Evolutionary conservation across 768 basidiomycete species (phyloP), one percentile per base, ranked within the genome.

Genomic region (Xerocomus potaroensis): DNA sequence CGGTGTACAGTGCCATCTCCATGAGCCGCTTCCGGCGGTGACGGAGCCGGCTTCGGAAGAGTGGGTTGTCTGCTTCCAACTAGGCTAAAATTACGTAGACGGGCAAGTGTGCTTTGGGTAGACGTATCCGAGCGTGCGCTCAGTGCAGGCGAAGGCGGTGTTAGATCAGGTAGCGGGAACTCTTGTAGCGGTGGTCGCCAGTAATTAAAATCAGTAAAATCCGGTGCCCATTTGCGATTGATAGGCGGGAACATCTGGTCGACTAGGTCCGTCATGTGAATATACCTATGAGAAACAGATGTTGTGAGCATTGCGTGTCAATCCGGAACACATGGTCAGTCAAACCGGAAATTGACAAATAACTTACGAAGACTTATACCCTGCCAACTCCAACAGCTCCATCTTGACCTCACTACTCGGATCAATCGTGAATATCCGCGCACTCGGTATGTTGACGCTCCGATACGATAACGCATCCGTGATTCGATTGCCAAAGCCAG

Each of bases 171-270:
- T 3, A 93, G 73, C 4, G 83, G 70, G 48, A 85, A 84, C 1
- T 91, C 87, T 41, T 79, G 81, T 11, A 97, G 71, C 0, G 91
- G 84, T 0, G 78, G 55, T 53, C 91, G 86, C 96, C 96, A 99
- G 62, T 81, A 99, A 61, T 95, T 97, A 76, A 96, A 93, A 65
- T 98, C 95, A 1, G 94, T 96, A 64, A 79, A 99, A 62, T 94
- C 93, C 1, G 89, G 81, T 11, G 84, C 78, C 79, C 84, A 86
- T 62, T 90, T 91, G 42, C 85, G 81, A 62, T 92, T 79, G 45
- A 98, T 92, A 0, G 95, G 91, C 27, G 96, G 96, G 73, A 99
- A 99, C 84, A 96, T 94, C 68, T 96, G 94, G 69, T 99, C 94
- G 14, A 99, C 96, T n/a, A 99, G 79, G 65, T 98, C 94, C 8